Conservation (phyloP, 2,329 filamentous ascomycete genomes). For the Microdochium paspali region DNA sequence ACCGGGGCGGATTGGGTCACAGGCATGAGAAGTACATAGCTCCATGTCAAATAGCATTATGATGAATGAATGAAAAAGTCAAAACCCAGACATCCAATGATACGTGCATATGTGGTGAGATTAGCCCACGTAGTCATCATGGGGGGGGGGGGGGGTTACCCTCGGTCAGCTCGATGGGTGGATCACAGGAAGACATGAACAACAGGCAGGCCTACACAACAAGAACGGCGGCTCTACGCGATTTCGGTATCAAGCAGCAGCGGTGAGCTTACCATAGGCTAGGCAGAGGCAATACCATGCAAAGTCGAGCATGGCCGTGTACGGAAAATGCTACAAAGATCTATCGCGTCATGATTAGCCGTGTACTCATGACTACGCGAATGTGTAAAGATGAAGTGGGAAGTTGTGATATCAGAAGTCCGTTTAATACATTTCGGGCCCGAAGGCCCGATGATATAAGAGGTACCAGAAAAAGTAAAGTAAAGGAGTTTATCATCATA, state of each 20-base stretch:
- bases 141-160: too few relatives aligned
- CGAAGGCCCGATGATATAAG: constrained; percentile 71
- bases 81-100: background rate
- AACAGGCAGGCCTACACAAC: too few relatives aligned
- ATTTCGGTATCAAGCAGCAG: too few relatives aligned
- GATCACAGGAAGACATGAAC: too few relatives aligned
- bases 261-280: too few relatives aligned
- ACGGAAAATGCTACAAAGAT: background rate
- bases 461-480: constrained; percentile 86
- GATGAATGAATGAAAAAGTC: background rate
- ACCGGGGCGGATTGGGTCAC: background rate
- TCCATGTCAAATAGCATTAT: background rate
- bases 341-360: background rate
- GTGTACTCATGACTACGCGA: background rate
- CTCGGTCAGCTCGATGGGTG: too few relatives aligned
- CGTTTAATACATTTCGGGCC: constrained; percentile 68
- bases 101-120: too few relatives aligned
- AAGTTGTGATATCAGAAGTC: constrained; percentile 60
- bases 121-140: too few relatives aligned
- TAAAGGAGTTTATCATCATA: constrained; percentile 66
- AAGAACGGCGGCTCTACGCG: too few relatives aligned
- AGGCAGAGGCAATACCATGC: too few relatives aligned
- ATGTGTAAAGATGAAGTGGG: constrained; percentile 1
- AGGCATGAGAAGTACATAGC: background rate
- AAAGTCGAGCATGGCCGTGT: too few relatives aligned